These are phyloP conservation scores for Fusarium palustre DNA, from an alignment of 2,329 filamentous ascomycete species.

Conservation along the genomic window DNA sequence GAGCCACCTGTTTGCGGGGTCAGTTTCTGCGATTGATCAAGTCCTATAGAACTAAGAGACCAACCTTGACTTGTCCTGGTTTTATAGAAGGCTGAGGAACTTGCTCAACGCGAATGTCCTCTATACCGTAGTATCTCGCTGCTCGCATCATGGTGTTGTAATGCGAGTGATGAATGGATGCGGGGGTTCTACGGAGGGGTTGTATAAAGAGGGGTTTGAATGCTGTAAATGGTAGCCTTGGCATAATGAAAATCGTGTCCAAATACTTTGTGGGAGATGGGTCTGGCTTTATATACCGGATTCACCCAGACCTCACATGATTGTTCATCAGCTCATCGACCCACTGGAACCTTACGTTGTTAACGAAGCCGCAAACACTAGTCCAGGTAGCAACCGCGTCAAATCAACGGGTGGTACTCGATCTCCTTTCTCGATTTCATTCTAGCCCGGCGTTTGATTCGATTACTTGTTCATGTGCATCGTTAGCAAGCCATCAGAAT, in stretches of 20 bases:
- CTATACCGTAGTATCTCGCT: conserved; percentile 65
- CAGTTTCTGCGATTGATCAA: not conserved
- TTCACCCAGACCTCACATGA: conserved; percentile 17
- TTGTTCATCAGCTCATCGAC: conserved; percentile 32
- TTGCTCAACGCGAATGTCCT: conserved; percentile 66
- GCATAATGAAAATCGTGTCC: not conserved
- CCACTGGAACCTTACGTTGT: conserved; percentile 16
- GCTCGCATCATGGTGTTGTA: conserved; percentile 64
- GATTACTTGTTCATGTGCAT: not conserved
- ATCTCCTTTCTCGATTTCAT: not conserved
- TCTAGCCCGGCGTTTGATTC: not conserved
- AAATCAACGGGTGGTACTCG: not conserved
- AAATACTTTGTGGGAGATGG: not conserved
- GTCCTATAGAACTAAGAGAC: accelerated
- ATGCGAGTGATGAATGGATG: conserved; percentile 5
- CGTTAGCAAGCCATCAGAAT: not conserved
- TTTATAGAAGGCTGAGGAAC: conserved; percentile 60
- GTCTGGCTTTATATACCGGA: conserved; percentile 22
- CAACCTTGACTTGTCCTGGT: conserved; percentile 60
- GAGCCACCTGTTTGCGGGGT: conserved; percentile 36
- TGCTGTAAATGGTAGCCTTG: not conserved
- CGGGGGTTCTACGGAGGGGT: not conserved
- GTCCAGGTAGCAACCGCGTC: conserved; percentile 1
- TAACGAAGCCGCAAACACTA: conserved; percentile 2
- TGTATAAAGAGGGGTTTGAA: conserved; percentile 5